Evolutionary conservation across 2,329 filamentous ascomycete genomes (phyloP).

Genomic region (Ilyonectria robusta): DNA sequence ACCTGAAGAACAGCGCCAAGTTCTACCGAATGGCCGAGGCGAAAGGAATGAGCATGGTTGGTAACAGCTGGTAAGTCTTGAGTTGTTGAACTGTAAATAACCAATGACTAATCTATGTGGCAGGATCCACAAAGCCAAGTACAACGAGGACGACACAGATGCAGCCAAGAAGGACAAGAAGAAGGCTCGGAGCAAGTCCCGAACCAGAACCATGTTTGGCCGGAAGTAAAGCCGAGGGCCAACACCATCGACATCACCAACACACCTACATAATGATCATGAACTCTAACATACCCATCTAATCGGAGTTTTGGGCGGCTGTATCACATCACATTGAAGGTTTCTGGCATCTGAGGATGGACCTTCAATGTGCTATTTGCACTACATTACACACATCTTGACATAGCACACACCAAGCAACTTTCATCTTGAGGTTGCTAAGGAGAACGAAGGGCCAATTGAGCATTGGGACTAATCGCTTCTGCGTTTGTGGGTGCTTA

Average conservation of each 20-base stretch:
- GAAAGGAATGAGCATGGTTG: slow-evolving; percentile 97
- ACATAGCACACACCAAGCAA: slow-evolving; percentile 7
- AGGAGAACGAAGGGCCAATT: slow-evolving; percentile 12
- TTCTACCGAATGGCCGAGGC: slow-evolving; percentile 93
- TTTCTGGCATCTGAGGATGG: slow-evolving; percentile 37
- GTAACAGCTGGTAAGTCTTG: slow-evolving; percentile 90
- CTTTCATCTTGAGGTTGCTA: slow-evolving; percentile 7
- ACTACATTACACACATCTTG: slow-evolving; percentile 28
- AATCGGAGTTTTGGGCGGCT: slow-evolving; percentile 52
- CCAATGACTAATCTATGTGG: slow-evolving; percentile 19
- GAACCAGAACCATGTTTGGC: slow-evolving; percentile 81
- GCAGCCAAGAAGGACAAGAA: slow-evolving; percentile 67
- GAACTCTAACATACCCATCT: slow-evolving; percentile 51
- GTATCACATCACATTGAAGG: slow-evolving; percentile 40
- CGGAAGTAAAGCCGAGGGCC: slow-evolving; percentile 49
- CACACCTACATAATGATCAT: slow-evolving; percentile 48
- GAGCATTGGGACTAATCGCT: slow-evolving; percentile 21
- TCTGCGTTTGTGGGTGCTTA: slow-evolving; percentile 26
- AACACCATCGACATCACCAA: slow-evolving; percentile 29
- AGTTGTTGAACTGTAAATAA: neutral
- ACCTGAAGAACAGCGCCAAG: slow-evolving; percentile 92
- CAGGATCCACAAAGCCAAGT: slow-evolving; percentile 98
- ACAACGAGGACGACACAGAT: slow-evolving; percentile 74
- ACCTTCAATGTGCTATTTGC: slow-evolving; percentile 33
- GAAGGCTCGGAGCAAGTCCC: slow-evolving; percentile 82